A percentile compares a stretch with the other conserved stretches of the same genome.
Evolutionary conservation across 2,329 filamentous ascomycete genomes (phyloP).

Genomic region (Lecanoromycetidae sp.): DNA sequence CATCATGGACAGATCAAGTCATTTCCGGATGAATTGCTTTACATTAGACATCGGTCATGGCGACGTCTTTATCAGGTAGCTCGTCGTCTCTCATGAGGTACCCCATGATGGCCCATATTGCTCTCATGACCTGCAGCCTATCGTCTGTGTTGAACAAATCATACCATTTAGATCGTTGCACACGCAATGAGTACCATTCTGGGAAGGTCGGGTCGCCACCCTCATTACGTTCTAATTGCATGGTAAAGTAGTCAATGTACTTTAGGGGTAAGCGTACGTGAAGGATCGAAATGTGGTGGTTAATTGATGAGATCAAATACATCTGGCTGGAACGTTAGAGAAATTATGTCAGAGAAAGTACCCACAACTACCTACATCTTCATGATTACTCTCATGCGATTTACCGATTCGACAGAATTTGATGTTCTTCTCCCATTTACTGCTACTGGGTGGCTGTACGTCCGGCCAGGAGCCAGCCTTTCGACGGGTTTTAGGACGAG

Average conservation of each 20-base stretch:
- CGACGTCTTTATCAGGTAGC: constrained; percentile 14
- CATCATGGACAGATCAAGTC: not conserved
- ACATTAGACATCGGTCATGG: not conserved
- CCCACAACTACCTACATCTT: constrained; percentile 40
- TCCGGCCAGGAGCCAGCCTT: constrained; percentile 5
- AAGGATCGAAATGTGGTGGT: constrained; percentile 50
- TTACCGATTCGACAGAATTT: constrained; percentile 47
- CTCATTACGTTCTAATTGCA: constrained; percentile 14
- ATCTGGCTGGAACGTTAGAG: constrained; percentile 31
- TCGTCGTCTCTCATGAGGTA: constrained; percentile 34
- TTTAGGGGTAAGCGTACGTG: constrained; percentile 45
- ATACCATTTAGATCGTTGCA: constrained; percentile 36
- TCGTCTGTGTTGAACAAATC: constrained; percentile 44
- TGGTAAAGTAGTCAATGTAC: constrained; percentile 42
- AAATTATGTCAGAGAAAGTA: not conserved
- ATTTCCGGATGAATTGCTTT: not conserved
- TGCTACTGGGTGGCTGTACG: constrained; percentile 12
- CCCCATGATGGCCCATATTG: constrained; percentile 46
- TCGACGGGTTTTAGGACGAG: constrained; percentile 2
- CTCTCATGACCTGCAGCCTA: constrained; percentile 43
- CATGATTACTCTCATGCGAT: constrained; percentile 33
- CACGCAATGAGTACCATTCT: constrained; percentile 11
- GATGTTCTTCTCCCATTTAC: constrained; percentile 44
- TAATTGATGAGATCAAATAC: constrained; percentile 49
- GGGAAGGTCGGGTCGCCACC: not conserved